Percentiles rank a stretch among this genome's conserved stretches.
phyloP scores from a whole-genome alignment of 2,329 filamentous ascomycete genomes.

The Ophiocordyceps polyrhachis-furcata region DNA sequence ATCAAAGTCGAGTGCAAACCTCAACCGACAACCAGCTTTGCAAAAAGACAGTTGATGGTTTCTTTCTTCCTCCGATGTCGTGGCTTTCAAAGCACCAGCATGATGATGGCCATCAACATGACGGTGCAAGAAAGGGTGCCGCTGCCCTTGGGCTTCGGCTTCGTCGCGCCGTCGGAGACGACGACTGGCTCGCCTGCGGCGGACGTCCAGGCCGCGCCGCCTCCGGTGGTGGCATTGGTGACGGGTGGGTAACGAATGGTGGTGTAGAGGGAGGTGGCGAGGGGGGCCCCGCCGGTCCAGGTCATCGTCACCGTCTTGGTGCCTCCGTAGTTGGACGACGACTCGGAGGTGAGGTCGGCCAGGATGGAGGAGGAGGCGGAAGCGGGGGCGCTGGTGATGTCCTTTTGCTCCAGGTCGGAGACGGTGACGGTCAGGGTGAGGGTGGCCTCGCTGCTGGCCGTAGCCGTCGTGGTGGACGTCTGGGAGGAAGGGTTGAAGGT shows the following conservation, averaged over 20 bases:
- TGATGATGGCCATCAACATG: conserved; percentile 16
- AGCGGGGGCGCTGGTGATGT: not conserved
- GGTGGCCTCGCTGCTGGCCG: conserved; percentile 8
- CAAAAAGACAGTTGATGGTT: not conserved
- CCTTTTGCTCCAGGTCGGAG: conserved; percentile 3
- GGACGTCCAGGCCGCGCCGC: conserved; percentile 9
- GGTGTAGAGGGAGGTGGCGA: conserved; percentile 13
- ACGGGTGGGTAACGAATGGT: conserved; percentile 10
- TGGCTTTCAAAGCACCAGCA: conserved; percentile 13
- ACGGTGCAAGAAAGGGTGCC: conserved; percentile 16
- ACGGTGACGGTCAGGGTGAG: conserved; percentile 12
- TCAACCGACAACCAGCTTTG: not conserved
- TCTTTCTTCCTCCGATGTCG: not conserved
- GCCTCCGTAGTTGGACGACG: not conserved
- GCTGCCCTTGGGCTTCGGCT: conserved; percentile 12
- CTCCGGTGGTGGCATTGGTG: conserved; percentile 11
- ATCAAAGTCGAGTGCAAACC: not conserved
- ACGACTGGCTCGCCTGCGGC: conserved; percentile 9
- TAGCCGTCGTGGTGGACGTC: not conserved
- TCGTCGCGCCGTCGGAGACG: conserved; percentile 15
- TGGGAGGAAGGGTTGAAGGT: not conserved
- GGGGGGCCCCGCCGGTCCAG: conserved; percentile 13
- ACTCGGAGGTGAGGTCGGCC: conserved; percentile 7
- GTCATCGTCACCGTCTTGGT: conserved; percentile 12
- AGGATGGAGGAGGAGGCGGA: conserved; percentile 6